Evolutionary conservation across 495 filamentous ascomycete genomes (phyloP).

Genomic region (Podospora australis): DNA sequence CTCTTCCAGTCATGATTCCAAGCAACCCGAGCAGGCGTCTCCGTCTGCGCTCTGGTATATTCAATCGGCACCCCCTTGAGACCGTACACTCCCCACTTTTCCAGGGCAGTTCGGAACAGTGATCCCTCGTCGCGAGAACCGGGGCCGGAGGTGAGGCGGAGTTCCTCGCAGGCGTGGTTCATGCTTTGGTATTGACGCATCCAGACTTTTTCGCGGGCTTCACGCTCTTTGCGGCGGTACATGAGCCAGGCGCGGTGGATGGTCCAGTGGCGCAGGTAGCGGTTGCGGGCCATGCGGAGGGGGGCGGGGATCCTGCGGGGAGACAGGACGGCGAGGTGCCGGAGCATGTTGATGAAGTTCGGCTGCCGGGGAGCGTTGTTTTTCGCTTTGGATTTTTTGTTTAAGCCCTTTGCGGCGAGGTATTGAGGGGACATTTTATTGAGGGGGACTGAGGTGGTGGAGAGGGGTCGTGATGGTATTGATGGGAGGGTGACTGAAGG

Average conservation of each 20-base stretch:
- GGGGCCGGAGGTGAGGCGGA: constrained; percentile 60
- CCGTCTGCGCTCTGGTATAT: constrained; percentile 77
- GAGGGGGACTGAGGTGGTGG: constrained; percentile 7
- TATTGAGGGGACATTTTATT: not conserved
- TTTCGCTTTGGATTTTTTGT: constrained; percentile 2
- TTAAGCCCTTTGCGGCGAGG: constrained; percentile 1
- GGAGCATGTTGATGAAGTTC: constrained; percentile 27
- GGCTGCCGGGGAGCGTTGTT: constrained; percentile 16
- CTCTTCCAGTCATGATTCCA: constrained; percentile 73
- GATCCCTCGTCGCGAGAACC: constrained; percentile 59
- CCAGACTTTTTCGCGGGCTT: constrained; percentile 53
- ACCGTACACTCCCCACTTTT: constrained; percentile 71
- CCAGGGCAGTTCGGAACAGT: constrained; percentile 76
- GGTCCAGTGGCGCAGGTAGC: constrained; percentile 93
- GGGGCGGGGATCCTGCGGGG: constrained; percentile 53
- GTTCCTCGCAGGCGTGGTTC: constrained; percentile 70
- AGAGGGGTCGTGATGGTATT: constrained; percentile 5
- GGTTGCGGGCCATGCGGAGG: constrained; percentile 77
- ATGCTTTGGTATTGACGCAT: constrained; percentile 72
- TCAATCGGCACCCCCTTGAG: constrained; percentile 68
- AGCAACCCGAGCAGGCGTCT: constrained; percentile 61
- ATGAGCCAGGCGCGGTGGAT: constrained; percentile 94
- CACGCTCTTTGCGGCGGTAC: constrained; percentile 57
- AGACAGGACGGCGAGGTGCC: constrained; percentile 22
- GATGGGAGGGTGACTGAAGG: constrained; percentile 2